Conservation (phyloP, 306 rosid species). For the Sechiopsis laciniata region DNA sequence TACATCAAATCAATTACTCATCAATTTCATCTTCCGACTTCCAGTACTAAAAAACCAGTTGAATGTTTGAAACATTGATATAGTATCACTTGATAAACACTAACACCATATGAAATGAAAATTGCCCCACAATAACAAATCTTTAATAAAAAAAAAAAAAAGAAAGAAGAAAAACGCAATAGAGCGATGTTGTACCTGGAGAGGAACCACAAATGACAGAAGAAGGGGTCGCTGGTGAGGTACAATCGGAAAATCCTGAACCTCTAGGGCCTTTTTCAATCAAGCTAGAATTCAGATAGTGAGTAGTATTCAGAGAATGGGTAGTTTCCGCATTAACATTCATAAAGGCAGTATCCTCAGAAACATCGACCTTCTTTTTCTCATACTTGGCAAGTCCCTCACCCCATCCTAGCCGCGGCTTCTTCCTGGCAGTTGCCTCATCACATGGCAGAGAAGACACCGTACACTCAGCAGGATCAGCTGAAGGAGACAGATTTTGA, state of each 20-base stretch:
- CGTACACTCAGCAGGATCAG: constrained; percentile 61
- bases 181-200: constrained; percentile 46
- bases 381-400: constrained; percentile 99
- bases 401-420: constrained; percentile 93
- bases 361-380: constrained; percentile 80
- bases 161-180: background rate
- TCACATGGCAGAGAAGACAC: constrained; percentile 63
- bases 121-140: background rate
- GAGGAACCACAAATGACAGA: constrained; percentile 93
- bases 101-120: background rate
- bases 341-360: constrained; percentile 49
- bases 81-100: background rate
- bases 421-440: constrained; percentile 66
- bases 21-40: background rate
- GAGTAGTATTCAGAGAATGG: constrained; percentile 34
- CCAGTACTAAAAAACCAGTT: background rate
- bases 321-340: constrained; percentile 39
- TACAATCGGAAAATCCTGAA: constrained; percentile 53
- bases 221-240: constrained; percentile 95
- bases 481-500: constrained; percentile 53
- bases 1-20: background rate
- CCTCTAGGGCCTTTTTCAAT: constrained; percentile 65
- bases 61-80: background rate
- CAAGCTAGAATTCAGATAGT: constrained; percentile 41
- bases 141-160: no score